Base-by-base conservation (phyloP, 257 asterid genomes). In the Nicotiana paniculata region DNA sequence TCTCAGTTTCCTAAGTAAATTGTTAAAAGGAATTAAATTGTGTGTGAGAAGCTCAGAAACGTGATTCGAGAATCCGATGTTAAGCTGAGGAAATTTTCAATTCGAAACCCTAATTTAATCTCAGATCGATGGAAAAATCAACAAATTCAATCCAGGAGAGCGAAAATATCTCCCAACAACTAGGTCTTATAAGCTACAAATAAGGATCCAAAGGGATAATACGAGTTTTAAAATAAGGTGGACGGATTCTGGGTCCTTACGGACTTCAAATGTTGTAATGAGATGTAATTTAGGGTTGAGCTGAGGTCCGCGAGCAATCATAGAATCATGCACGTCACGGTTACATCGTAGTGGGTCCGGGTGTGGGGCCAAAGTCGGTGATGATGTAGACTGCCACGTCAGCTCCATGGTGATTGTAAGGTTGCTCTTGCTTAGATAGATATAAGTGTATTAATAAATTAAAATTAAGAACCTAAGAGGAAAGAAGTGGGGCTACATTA, bases 281-380 rank as follows among this genome's bases (percentile, higher is more conserved):
- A 82, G 85, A 85, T 79, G 61, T 80, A 65, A 82, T 72, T 81
- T 68, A 84, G 61, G 81, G 48, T 13, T 7, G 48, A 46, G 59
- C 67, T 92, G 81, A 82, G 83, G 32, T 90, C 94, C 96, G 58
- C 58, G 92, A 30, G 43, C 46, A 51, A 70, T 66, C 61, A 72
- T 57, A 7, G 55, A 53, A 53, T 53, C 18, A 53, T 53, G 58
- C 58, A 53, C 58, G 58, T 53, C 58, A 53, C 58, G 17, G 13
- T 53, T 53, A 53, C 58, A 53, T 53, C 18, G 4, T 13, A 13
- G 58, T 53, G 58, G 17, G 58, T 13, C 58, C 58, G 18, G 15
- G 5, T 53, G 18, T 53, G 58, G 58, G 58, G 6, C 58, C 58
- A 53, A 53, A 15, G 58, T 12, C 58, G 58, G 58, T 53, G 58